Conservation (phyloP, 2,329 filamentous ascomycete species). For the Scedosporium aurantiacum region DNA sequence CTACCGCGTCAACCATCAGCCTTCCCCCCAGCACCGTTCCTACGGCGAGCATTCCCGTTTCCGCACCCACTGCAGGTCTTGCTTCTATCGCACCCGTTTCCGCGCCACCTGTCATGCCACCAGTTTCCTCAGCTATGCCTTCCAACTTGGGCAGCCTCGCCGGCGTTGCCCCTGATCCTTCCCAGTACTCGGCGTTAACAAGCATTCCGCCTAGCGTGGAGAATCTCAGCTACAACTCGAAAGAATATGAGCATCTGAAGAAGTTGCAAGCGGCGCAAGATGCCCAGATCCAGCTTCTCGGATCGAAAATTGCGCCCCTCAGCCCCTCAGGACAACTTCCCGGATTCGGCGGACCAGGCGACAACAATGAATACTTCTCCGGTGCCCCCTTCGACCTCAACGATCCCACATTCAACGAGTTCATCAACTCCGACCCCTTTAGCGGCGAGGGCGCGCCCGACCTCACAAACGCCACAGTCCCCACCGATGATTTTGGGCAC, state of each 20-base stretch:
- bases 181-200: slow-evolving; percentile 39
- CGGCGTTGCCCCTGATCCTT: slow-evolving; percentile 19
- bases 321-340: slow-evolving; percentile 72
- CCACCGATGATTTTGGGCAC: slow-evolving; percentile 14
- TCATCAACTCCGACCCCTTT: slow-evolving; percentile 27
- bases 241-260: slow-evolving; percentile 69
- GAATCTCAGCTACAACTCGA: slow-evolving; percentile 56
- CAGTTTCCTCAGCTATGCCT: slow-evolving; percentile 9
- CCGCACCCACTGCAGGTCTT: slow-evolving; percentile 3
- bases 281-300: slow-evolving; percentile 63
- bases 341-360: slow-evolving; percentile 41
- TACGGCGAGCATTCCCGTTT: neutral
- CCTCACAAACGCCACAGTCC: neutral
- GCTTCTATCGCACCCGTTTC: slow-evolving; percentile 12
- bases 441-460: slow-evolving; percentile 20
- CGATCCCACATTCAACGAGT: slow-evolving; percentile 25
- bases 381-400: slow-evolving; percentile 29
- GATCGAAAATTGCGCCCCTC: slow-evolving; percentile 63
- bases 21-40: neutral
- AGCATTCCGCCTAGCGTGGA: slow-evolving; percentile 42
- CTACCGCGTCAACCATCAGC: neutral
- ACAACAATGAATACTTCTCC: slow-evolving; percentile 17
- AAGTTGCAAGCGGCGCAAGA: slow-evolving; percentile 72
- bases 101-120: slow-evolving; percentile 12
- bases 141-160: slow-evolving; percentile 12